Conservation (phyloP, 768 basidiomycete species). For the Amanita polypyramis region DNA sequence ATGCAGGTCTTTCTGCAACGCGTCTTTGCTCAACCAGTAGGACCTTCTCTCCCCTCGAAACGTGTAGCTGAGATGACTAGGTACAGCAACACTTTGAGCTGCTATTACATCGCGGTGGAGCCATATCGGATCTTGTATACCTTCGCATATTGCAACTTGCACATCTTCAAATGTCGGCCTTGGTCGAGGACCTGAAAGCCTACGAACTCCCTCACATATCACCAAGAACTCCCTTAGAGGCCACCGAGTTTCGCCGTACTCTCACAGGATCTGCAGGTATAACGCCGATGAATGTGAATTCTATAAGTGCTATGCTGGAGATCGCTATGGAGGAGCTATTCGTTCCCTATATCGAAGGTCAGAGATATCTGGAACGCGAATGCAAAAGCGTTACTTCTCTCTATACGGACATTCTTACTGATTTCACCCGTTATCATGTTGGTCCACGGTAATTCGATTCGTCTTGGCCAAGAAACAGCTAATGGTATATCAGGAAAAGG, state of each 20-base stretch:
- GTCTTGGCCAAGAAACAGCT: conserved; percentile 7
- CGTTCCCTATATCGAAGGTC: conserved; percentile 86
- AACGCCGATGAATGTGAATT: conserved; percentile 36
- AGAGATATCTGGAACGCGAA: conserved; percentile 87
- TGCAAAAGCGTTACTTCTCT: conserved; percentile 72
- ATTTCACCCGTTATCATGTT: conserved; percentile 88
- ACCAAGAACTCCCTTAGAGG: conserved; percentile 55
- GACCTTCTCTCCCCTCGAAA: conserved; percentile 15
- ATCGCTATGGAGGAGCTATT: conserved; percentile 94
- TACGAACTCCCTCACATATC: conserved; percentile 73
- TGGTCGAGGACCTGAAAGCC: conserved; percentile 87
- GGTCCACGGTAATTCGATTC: background rate
- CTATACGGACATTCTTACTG: conserved; percentile 59
- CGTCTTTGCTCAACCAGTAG: conserved; percentile 93
- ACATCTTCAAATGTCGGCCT: conserved; percentile 62
- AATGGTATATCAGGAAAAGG: conserved; percentile 32
- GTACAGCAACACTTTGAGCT: conserved; percentile 96
- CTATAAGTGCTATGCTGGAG: conserved; percentile 85
- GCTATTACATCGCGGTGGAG: conserved; percentile 63
- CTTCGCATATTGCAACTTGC: conserved; percentile 85
- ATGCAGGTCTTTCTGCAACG: conserved; percentile 98
- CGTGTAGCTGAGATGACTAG: conserved; percentile 28
- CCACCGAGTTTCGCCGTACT: conserved; percentile 48
- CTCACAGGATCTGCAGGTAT: conserved; percentile 35
- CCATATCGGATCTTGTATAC: conserved; percentile 81